These are phyloP conservation scores for Chlamydomonas eustigma DNA, from an alignment of 139 green algal genomes.

Conservation along the genomic window DNA sequence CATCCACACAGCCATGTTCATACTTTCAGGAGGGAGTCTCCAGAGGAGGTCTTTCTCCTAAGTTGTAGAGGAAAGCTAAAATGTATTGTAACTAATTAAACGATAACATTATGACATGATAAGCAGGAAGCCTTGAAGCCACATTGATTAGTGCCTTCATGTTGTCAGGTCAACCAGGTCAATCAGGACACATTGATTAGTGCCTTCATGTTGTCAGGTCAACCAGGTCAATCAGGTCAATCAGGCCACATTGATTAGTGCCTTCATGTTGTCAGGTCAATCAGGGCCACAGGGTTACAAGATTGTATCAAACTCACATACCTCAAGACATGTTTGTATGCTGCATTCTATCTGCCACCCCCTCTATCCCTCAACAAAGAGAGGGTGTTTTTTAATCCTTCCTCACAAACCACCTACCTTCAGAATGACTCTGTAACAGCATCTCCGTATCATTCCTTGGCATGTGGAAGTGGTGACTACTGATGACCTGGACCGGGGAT, in stretches of 20 bases:
- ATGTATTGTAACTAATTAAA: background rate
- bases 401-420: background rate
- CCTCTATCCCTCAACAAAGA: background rate
- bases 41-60: background rate
- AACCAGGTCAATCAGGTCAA: too few relatives aligned
- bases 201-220: background rate
- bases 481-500: background rate
- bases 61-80: background rate
- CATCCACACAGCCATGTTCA: too few relatives aligned
- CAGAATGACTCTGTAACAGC: conserved; percentile 3
- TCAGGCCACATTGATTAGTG: background rate
- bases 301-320: background rate
- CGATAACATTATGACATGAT: background rate
- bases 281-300: background rate
- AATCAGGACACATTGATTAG: background rate
- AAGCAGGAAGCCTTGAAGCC: background rate
- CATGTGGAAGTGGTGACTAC: conserved; percentile 7
- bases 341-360: background rate
- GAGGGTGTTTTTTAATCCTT: background rate
- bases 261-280: background rate
- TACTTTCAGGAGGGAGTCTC: background rate
- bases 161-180: background rate
- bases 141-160: background rate
- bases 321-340: background rate
- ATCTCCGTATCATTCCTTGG: background rate